A percentile compares a stretch with the other conserved stretches of the same genome.
Conservation (phyloP, 2,329 filamentous ascomycete genomes). For the Daldinia sp. region DNA sequence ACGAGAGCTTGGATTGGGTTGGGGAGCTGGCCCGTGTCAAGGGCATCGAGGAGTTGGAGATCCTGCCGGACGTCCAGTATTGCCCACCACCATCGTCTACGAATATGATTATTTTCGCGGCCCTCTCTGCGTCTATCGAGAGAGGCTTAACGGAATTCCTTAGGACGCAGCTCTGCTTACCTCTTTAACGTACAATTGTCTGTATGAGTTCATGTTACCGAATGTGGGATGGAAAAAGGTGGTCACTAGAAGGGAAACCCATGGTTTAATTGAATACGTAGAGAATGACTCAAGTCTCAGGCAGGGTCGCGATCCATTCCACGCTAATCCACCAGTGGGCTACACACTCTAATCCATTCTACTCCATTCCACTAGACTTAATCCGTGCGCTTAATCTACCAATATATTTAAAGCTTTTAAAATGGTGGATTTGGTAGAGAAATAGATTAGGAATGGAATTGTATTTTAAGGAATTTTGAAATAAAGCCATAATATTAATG, state of each 20-base stretch:
- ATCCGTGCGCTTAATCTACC: no score
- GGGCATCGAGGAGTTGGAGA: slow-evolving; percentile 58
- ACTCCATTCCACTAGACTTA: no score
- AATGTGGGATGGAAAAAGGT: background rate
- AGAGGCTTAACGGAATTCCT: slow-evolving; percentile 63
- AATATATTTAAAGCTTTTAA: no score
- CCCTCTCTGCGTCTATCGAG: slow-evolving; percentile 68
- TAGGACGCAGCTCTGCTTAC: slow-evolving; percentile 47
- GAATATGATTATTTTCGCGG: slow-evolving; percentile 65
- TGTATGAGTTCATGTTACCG: background rate
- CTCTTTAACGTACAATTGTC: background rate
- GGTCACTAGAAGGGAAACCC: background rate
- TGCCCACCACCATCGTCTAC: slow-evolving; percentile 61
- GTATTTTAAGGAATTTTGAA: no score
- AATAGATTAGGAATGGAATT: no score
- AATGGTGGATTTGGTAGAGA: no score
- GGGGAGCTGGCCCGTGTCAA: slow-evolving; percentile 61
- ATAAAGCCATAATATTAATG: no score
- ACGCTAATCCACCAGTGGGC: no score
- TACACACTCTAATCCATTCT: no score
- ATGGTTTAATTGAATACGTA: background rate
- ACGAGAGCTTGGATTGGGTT: slow-evolving; percentile 65
- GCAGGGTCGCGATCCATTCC: no score
- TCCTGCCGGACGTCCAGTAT: slow-evolving; percentile 62
- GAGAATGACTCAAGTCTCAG: background rate